Percentiles rank a stretch among this genome's conserved stretches.
Evolutionary conservation across 495 filamentous ascomycete species (phyloP).

Genomic region (Hypomontagnella submonticulosa): DNA sequence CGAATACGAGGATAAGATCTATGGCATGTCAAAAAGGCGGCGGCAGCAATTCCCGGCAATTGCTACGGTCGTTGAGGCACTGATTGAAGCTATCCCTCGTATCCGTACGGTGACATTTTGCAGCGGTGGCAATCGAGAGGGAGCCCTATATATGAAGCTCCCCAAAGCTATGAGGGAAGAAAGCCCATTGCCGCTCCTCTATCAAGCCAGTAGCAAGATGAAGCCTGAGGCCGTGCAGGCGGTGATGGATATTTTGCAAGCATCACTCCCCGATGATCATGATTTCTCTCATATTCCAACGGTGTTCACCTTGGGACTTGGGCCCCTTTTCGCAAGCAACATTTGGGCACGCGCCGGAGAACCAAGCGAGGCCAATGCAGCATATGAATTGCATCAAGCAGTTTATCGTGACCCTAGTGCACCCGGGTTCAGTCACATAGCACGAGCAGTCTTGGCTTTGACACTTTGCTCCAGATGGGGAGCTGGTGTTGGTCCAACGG

Average conservation of each 20-base stretch:
- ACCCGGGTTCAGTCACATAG: slow-evolving; percentile 78
- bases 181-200: slow-evolving; percentile 69
- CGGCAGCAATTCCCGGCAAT: slow-evolving; percentile 87
- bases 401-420: slow-evolving; percentile 73
- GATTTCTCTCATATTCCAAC: slow-evolving; percentile 61
- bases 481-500: slow-evolving; percentile 66
- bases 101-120: slow-evolving; percentile 84
- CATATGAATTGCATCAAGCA: slow-evolving; percentile 77
- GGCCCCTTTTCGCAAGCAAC: slow-evolving; percentile 52
- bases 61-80: slow-evolving; percentile 76
- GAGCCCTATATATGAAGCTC: slow-evolving; percentile 76
- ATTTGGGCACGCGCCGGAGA: slow-evolving; percentile 61
- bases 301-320: slow-evolving; percentile 54
- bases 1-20: slow-evolving; percentile 69
- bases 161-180: slow-evolving; percentile 65
- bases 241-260: slow-evolving; percentile 60
- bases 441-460: slow-evolving; percentile 76
- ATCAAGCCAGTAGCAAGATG: slow-evolving; percentile 55
- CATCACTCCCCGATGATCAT: slow-evolving; percentile 63
- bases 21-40: slow-evolving; percentile 84
- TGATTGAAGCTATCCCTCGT: slow-evolving; percentile 73
- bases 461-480: slow-evolving; percentile 83
- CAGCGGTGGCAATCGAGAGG: slow-evolving; percentile 86
- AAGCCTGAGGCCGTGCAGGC: slow-evolving; percentile 55
- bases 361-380: slow-evolving; percentile 63